phyloP scores from a whole-genome alignment of 2,329 filamentous ascomycete genomes.

The Bipolaris oryzae region DNA sequence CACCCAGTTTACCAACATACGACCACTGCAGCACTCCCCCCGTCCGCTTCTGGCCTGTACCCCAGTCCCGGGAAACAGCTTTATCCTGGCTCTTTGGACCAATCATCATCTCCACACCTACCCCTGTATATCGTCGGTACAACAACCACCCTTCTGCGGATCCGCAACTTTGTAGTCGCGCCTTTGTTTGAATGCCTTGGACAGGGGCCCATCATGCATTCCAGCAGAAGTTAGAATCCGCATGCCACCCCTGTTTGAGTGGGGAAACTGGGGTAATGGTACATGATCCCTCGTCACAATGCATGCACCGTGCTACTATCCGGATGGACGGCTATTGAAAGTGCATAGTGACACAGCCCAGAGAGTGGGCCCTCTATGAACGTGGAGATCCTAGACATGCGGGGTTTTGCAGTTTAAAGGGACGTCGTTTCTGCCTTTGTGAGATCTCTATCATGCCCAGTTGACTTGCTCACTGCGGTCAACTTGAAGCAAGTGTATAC shows the following conservation, averaged over 20 bases:
- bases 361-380: constrained; percentile 30
- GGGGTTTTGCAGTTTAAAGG: constrained; percentile 43
- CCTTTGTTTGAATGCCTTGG: constrained; percentile 14
- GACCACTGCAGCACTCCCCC: constrained; percentile 28
- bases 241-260: constrained; percentile 16
- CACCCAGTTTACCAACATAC: constrained; percentile 25
- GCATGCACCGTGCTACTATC: constrained; percentile 28
- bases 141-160: constrained; percentile 34
- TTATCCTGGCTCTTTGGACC: constrained; percentile 22
- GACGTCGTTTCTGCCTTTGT: constrained; percentile 19
- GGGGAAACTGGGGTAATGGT: constrained; percentile 18
- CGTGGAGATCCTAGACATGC: constrained; percentile 33
- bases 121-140: constrained; percentile 11
- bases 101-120: constrained; percentile 28
- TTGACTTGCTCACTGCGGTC: constrained; percentile 41
- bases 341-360: constrained; percentile 23
- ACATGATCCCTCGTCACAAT: constrained; percentile 33
- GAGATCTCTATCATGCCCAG: constrained; percentile 27
- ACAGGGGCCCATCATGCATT: constrained; percentile 9
- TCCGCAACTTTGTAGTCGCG: constrained; percentile 33
- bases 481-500: constrained; percentile 8
- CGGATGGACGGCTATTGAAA: constrained; percentile 22
- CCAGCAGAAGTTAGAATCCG: constrained; percentile 17
- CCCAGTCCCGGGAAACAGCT: constrained; percentile 25
- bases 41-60: constrained; percentile 25